Evolutionary conservation across 129 eudicot genomes (phyloP).

Genomic region (Flaveria sonorensis): DNA sequence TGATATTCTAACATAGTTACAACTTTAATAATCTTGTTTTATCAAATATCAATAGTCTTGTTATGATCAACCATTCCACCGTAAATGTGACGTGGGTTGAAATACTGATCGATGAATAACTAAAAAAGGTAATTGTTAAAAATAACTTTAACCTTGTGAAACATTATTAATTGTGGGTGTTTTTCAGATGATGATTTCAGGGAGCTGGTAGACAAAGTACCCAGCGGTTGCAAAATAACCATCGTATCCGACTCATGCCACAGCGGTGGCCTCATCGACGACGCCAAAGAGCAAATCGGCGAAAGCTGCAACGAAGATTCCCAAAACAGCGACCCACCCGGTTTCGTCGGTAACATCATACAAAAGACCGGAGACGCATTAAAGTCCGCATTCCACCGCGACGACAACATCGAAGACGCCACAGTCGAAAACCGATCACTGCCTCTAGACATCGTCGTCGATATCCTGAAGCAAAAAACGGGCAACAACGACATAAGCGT

Average conservation of each 20-base stretch:
- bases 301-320: constrained; percentile 42
- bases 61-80: too few species aligned
- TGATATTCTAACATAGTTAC: too few species aligned
- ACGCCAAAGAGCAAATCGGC: constrained; percentile 83
- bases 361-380: constrained; percentile 56
- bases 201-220: constrained; percentile 74
- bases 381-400: constrained; percentile 45
- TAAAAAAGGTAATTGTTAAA: too few species aligned
- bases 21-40: too few species aligned
- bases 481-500: constrained; percentile 53
- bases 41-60: too few species aligned
- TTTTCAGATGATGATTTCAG: constrained; percentile 80
- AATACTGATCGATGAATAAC: too few species aligned
- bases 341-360: constrained; percentile 57
- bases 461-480: constrained; percentile 73
- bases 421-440: constrained; percentile 52
- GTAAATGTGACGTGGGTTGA: too few species aligned
- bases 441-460: constrained; percentile 72
- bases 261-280: constrained; percentile 91
- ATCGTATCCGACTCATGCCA: constrained; percentile 89
- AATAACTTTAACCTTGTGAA: neutral
- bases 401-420: constrained; percentile 2
- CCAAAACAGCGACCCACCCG: constrained; percentile 22
- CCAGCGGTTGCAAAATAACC: constrained; percentile 75
- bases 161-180: neutral